phyloP scores from a whole-genome alignment of 1,284 basidiomycete genomes.

The Boletellus deceptivus region DNA sequence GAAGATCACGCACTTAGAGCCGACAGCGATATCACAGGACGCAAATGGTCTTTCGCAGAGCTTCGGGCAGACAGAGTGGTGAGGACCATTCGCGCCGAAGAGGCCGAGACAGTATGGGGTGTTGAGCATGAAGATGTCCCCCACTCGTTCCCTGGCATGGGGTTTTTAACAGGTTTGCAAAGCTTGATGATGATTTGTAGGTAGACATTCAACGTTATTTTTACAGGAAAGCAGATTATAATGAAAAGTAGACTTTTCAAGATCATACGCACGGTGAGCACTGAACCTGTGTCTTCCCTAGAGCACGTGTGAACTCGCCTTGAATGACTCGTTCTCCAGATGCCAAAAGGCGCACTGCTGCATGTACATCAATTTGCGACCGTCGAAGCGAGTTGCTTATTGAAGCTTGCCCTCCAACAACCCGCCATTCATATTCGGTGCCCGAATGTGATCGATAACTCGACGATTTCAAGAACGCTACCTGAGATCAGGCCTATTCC shows the following conservation, averaged over 20 bases:
- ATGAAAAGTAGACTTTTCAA: constrained; percentile 53
- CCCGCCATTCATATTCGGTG: constrained; percentile 57
- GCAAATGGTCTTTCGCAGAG: constrained; percentile 41
- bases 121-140: constrained; percentile 48
- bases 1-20: constrained; percentile 47
- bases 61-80: constrained; percentile 53
- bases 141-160: constrained; percentile 71
- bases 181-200: not conserved
- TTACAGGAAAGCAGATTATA: constrained; percentile 53
- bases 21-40: constrained; percentile 29
- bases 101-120: constrained; percentile 56
- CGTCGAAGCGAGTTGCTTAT: constrained; percentile 51
- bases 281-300: not conserved
- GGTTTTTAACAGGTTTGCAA: constrained; percentile 58
- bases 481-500: constrained; percentile 54
- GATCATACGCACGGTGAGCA: constrained; percentile 51
- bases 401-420: constrained; percentile 51
- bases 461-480: constrained; percentile 39
- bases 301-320: too few relatives aligned
- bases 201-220: not conserved
- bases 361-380: constrained; percentile 70
- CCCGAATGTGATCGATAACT: constrained; percentile 26
- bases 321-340: constrained; percentile 37
- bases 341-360: constrained; percentile 73
- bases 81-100: constrained; percentile 47